Evolutionary conservation across 202 grass and related monocot genomes (phyloP), one percentile per base, ranked within the genome.

Genomic region (Panicum virgatum): DNA sequence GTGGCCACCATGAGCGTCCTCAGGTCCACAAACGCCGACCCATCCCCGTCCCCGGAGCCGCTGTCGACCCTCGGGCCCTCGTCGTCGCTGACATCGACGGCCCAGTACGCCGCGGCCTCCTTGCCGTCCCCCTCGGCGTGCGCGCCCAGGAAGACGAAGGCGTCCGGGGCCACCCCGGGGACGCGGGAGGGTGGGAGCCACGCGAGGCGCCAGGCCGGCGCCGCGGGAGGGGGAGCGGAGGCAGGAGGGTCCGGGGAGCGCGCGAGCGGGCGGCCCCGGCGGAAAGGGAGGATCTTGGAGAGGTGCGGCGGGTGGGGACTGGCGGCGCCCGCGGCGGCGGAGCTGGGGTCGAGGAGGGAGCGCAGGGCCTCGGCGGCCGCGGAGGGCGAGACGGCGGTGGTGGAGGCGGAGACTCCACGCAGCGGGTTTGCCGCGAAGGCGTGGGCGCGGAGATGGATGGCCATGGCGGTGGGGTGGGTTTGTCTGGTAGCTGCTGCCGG

Each of bases 1-100:
- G 96, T 90, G 40, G 96, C 92, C 43, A 99, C 83, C 96, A 99
- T 99, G 83, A 96, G 78, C 82, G 91, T 96, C 82, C 96, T 88
- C 83, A 94, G 64, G 16, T 99, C 96, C 4, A 96, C 89, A 57
- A 96, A 99, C 37, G 85, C 79, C 68, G 77, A 88, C 7, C 75
- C 95, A 44, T 93, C 70, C 29, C 83, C 90, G 45, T 48, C 44
- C 25, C 26, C 44, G 0, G 57, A 13, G 5, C 63, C 79, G 3
- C 72, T 82, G 1, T 72, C 86, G 20, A 91, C 69, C 22, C 45
- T 71, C 42, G 82, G 4, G 9, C 54, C 56, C 3, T 79, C 86
- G 0, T 36, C 30, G 8, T 93, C 84, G 32, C 87, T 82, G 20
- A 96, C 61, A 47, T 99, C 96, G 32, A 96, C 82, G 15, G 92